Base-by-base conservation (phyloP, 2,329 filamentous ascomycete species). In the Trichothecium roseum region DNA sequence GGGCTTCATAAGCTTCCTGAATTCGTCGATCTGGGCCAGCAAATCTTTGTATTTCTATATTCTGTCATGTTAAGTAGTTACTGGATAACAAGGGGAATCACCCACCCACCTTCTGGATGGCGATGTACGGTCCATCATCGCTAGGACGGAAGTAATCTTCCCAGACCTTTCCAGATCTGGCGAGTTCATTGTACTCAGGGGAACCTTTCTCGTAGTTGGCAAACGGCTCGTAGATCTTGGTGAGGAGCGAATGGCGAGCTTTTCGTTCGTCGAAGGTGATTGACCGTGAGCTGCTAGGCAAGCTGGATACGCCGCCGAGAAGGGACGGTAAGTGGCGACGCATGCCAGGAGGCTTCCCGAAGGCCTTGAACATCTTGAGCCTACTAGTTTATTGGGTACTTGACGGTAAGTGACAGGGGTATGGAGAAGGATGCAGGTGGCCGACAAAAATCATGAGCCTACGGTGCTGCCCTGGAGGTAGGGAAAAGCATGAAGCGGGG, bases 121-220 rank as follows among this genome's bases (percentile, higher is more conserved):
- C 12, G 30, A n/a, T 16, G 14, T 28, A 28, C 30, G 34, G 27
- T 14, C 30, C n/a, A 13, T 15, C 18, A 24, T 45, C 37, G 20
- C 26, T 30, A 31, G 45, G 48, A 16, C 38, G 35, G 34, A 44
- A 46, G 30, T 42, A 41, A 18, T 47, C 39, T 37, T 50, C 45
- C 45, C 45, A 48, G 15, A 45, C 34, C 20, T 30, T 42, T 17
- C 46, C 43, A 13, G 48, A 50, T 8, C 15, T n/a, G 6, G 40
- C 45, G 7, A 48, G 38, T 13, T 26, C 28, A 4, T 32, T 30
- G 26, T 48, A 45, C 29, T 48, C 44, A 12, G 37, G 18, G 22
- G 41, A 42, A 4, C 36, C 36, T 34, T 37, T 26, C 12, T 36
- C 18, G 8, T 37, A 32, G 13, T 33, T 34, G 8, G 18, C 27